phyloP scores from a whole-genome alignment of 2,329 filamentous ascomycete species.

The Alternaria longipes region DNA sequence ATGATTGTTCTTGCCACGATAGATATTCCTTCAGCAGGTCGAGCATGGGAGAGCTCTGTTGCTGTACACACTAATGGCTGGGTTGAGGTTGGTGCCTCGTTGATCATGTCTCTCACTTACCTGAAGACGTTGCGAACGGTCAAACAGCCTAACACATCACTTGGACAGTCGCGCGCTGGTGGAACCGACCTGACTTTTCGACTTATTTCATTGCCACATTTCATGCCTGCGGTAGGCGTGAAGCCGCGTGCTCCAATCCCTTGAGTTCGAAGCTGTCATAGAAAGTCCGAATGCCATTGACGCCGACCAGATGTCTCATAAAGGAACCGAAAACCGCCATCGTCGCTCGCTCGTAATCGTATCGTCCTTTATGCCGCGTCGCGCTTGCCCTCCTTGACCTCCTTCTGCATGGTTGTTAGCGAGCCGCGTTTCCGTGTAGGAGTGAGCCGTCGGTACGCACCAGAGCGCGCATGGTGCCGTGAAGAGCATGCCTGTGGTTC shows the following conservation, averaged over 20 bases:
- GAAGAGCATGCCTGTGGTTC: conserved; percentile 99
- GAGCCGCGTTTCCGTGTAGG: background rate
- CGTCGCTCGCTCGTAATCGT: conserved; percentile 43
- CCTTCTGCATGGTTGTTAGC: conserved; percentile 74
- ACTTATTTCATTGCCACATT: conserved; percentile 51
- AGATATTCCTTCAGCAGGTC: conserved; percentile 72
- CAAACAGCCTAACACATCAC: conserved; percentile 32
- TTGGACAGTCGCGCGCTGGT: conserved; percentile 27
- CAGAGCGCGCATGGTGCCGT: conserved; percentile 97
- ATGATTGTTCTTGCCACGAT: conserved; percentile 68
- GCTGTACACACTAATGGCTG: conserved; percentile 78
- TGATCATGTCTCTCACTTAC: conserved; percentile 21
- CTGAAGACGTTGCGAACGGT: conserved; percentile 7
- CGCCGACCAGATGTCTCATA: conserved; percentile 53
- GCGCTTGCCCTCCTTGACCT: conserved; percentile 95
- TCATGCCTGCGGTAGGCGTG: conserved; percentile 48
- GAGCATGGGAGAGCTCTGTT: conserved; percentile 66
- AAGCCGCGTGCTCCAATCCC: conserved; percentile 40
- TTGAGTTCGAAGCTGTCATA: conserved; percentile 49
- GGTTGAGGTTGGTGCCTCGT: conserved; percentile 28
- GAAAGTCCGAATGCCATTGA: conserved; percentile 54
- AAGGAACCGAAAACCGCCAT: conserved; percentile 50
- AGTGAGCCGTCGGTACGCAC: conserved; percentile 65
- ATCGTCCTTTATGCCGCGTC: conserved; percentile 74
- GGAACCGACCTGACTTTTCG: conserved; percentile 44